phyloP scores from a whole-genome alignment of 441 rosid species.

The Bocquillonia castaneifolia region DNA sequence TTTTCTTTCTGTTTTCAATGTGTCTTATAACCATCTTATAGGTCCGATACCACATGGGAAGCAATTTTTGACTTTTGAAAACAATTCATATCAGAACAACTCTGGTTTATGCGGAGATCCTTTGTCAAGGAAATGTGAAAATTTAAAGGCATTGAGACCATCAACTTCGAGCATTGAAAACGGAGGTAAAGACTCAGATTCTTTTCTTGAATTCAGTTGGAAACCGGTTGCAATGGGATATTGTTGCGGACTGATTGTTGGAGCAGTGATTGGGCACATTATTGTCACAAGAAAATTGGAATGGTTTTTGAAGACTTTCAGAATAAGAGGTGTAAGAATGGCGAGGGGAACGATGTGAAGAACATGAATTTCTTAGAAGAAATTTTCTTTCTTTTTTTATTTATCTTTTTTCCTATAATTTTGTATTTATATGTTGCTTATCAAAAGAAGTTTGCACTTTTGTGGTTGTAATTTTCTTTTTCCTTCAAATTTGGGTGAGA shows the following conservation, averaged over 20 bases:
- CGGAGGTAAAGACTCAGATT: background rate
- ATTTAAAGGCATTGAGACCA: background rate
- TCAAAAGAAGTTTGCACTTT: too few species aligned
- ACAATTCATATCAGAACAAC: constrained; percentile 2
- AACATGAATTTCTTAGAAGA: background rate
- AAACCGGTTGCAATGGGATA: constrained; percentile 9
- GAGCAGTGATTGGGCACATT: background rate
- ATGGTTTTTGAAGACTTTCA: constrained; percentile 6
- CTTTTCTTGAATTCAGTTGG: constrained; percentile 27
- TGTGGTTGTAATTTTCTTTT: too few species aligned
- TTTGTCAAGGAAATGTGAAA: constrained; percentile 11
- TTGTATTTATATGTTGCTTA: too few species aligned
- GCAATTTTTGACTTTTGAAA: constrained; percentile 4
- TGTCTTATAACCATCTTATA: background rate
- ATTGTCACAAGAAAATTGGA: background rate
- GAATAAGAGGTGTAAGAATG: background rate
- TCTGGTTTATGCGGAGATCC: constrained; percentile 5
- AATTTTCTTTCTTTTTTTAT: too few species aligned
- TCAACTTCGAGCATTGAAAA: background rate
- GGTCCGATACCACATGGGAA: constrained; percentile 9
- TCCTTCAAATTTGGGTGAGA: too few species aligned
- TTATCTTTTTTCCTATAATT: too few species aligned
- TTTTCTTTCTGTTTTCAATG: constrained; percentile 4
- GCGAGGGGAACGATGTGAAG: background rate
- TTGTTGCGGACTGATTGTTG: background rate